Evolutionary conservation across 108 stramenopile genomes (phyloP).

Genomic region (Craspedostauros australis): DNA sequence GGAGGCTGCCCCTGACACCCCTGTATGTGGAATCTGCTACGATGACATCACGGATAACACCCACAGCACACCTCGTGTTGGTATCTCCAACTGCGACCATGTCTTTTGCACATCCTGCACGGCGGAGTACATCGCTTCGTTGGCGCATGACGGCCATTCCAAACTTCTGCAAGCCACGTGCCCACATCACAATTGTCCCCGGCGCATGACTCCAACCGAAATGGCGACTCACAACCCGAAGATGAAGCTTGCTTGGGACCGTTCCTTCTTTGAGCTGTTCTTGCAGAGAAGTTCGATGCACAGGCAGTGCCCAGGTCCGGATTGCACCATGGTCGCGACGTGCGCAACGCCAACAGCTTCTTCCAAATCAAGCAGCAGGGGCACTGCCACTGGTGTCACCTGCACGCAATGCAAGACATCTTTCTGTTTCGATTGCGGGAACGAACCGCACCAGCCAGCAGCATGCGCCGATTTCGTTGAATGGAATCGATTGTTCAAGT

Average conservation of each 20-base stretch:
- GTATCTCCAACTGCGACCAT: conserved; percentile 21
- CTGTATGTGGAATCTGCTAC: conserved; percentile 20
- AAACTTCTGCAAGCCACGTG: conserved; percentile 3
- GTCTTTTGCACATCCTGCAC: conserved; percentile 29
- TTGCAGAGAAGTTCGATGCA: conserved; percentile 7
- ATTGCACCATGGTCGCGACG: conserved; percentile 12
- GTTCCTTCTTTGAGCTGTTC: conserved; percentile 1
- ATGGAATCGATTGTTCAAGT: conserved; percentile 12
- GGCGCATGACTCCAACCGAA: conserved; percentile 3
- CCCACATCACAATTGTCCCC: conserved; percentile 16
- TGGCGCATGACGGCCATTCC: not conserved
- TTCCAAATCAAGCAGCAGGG: no score
- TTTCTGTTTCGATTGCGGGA: conserved; percentile 25
- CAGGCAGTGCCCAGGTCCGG: conserved; percentile 21
- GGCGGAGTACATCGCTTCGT: conserved; percentile 5
- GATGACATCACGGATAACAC: conserved; percentile 5
- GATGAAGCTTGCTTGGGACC: conserved; percentile 2
- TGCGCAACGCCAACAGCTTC: not conserved
- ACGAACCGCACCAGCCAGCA: conserved; percentile 18
- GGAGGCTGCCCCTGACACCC: not conserved
- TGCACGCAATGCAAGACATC: conserved; percentile 11
- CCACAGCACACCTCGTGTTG: conserved; percentile 7
- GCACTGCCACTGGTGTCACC: not conserved
- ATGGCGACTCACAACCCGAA: not conserved
- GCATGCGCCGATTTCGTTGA: conserved; percentile 9